phyloP scores from a whole-genome alignment of 441 rosid genomes.

The Syzygium syzygioides region DNA sequence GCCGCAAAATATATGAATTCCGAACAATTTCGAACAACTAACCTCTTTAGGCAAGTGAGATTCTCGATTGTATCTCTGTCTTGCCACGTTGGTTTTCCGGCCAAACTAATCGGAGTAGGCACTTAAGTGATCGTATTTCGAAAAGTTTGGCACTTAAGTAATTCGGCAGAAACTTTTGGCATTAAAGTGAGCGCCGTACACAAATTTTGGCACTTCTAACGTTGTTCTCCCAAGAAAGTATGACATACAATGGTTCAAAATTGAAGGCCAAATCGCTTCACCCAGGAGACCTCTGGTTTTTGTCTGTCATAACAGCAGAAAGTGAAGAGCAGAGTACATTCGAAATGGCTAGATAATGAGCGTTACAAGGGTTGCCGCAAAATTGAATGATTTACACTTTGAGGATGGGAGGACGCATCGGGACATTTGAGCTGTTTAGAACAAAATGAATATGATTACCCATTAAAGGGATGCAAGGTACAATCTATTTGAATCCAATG shows the following conservation, averaged over 20 bases:
- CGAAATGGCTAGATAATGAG: background rate
- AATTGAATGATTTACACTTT: background rate
- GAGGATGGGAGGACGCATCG: background rate
- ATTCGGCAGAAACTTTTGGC: no score
- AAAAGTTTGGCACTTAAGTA: no score
- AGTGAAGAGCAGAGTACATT: background rate
- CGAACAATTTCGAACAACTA: fast-evolving
- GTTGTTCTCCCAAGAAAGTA: fast-evolving
- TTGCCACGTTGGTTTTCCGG: no score
- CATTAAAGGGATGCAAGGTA: no score
- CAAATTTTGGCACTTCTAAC: no score
- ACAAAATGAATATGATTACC: no score
- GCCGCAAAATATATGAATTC: no score
- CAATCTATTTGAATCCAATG: no score
- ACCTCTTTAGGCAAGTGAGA: fast-evolving
- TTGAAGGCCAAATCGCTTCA: background rate
- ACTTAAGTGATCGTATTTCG: no score
- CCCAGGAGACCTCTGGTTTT: background rate
- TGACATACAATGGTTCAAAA: background rate
- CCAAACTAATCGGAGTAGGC: no score
- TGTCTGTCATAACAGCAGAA: background rate
- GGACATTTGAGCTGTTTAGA: background rate
- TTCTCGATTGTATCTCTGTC: fast-evolving
- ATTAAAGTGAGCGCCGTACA: no score
- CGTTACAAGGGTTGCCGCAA: background rate